phyloP scores from a whole-genome alignment of 2,329 filamentous ascomycete species.

The Cylindrodendrum hubeiense region DNA sequence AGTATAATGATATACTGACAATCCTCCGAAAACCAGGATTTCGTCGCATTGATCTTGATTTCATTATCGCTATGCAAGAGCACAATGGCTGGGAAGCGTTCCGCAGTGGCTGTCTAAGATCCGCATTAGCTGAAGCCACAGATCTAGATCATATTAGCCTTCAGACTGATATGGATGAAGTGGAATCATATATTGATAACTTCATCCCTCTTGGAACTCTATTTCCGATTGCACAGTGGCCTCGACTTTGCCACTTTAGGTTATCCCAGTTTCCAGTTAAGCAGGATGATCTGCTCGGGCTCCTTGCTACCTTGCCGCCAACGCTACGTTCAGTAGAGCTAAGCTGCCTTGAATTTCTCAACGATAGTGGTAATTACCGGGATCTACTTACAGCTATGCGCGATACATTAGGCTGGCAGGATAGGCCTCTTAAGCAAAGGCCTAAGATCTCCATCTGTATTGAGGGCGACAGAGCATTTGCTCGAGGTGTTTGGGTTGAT shows the following conservation, averaged over 20 bases:
- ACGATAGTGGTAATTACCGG: neutral
- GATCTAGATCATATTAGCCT: slow-evolving; percentile 41
- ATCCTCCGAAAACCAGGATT: slow-evolving; percentile 7
- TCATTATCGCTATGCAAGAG: neutral
- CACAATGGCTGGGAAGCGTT: neutral
- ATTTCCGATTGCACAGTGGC: slow-evolving; percentile 47
- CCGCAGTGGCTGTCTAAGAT: neutral
- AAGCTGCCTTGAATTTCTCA: neutral
- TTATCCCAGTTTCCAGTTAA: slow-evolving; percentile 47
- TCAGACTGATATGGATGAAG: neutral
- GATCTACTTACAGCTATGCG: neutral
- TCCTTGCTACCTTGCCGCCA: neutral
- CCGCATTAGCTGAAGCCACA: slow-evolving; percentile 8
- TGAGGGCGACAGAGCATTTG: neutral
- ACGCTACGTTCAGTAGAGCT: neutral
- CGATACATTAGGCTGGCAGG: neutral
- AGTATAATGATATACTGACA: slow-evolving; percentile 5
- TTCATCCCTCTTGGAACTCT: slow-evolving; percentile 42
- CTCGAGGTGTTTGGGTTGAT: neutral
- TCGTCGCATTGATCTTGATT: slow-evolving; percentile 18
- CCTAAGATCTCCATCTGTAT: neutral
- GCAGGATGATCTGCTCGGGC: slow-evolving; percentile 46
- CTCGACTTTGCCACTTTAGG: slow-evolving; percentile 46
- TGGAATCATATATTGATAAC: neutral
- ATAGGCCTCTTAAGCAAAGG: neutral